These are phyloP conservation scores for Metschnikowia chrysomelidarum DNA, from an alignment of 805 yeast genomes.

Conservation along the genomic window DNA sequence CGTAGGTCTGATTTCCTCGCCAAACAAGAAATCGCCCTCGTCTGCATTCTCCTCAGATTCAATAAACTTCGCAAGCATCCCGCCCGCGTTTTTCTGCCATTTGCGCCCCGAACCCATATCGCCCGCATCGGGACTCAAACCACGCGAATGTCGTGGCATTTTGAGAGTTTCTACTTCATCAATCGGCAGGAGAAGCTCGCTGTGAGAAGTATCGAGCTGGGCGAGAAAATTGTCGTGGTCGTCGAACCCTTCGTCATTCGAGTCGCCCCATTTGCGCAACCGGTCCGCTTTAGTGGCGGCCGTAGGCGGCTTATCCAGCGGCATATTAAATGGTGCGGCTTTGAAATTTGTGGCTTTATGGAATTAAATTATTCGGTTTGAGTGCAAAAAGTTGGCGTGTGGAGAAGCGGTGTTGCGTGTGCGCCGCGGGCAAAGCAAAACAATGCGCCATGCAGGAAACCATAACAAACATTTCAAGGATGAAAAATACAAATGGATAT, in stretches of 20 bases:
- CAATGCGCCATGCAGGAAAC: no score
- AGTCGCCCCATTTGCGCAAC: slow-evolving; percentile 14
- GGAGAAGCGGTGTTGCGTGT: background rate
- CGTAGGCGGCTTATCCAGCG: slow-evolving; percentile 4
- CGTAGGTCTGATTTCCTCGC: slow-evolving; percentile 8
- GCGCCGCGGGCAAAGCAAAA: no score
- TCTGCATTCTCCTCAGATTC: slow-evolving; percentile 12
- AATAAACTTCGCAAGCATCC: slow-evolving; percentile 6
- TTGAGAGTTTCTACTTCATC: slow-evolving; percentile 10
- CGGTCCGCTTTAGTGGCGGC: slow-evolving; percentile 9
- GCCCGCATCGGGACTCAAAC: slow-evolving; percentile 7
- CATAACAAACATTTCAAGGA: no score
- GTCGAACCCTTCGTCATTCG: slow-evolving; percentile 2
- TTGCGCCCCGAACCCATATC: background rate
- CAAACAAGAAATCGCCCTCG: slow-evolving; percentile 12
- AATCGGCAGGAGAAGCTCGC: slow-evolving; percentile 5
- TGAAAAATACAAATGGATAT: no score
- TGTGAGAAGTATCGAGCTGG: slow-evolving; percentile 8
- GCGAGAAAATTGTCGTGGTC: slow-evolving; percentile 8
- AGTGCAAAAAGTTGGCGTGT: no score
- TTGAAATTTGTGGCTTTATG: background rate
- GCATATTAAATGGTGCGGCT: slow-evolving; percentile 3
- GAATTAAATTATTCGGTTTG: no score
- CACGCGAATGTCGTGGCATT: slow-evolving; percentile 1
- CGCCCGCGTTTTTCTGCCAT: background rate